phyloP scores from a whole-genome alignment of 345 rosid species.

The Barbarea vulgaris region DNA sequence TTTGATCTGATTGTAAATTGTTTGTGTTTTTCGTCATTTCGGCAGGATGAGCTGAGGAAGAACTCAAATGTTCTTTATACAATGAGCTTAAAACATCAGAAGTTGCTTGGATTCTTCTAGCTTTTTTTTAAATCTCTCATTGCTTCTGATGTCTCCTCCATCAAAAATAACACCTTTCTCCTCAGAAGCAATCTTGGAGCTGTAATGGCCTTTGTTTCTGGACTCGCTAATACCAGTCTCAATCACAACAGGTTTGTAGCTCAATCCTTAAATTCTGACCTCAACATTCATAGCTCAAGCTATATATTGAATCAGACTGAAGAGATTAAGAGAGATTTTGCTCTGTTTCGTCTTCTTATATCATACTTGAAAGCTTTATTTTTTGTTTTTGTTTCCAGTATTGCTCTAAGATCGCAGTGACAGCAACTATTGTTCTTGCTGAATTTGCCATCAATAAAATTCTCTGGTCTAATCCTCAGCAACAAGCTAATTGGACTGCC shows the following conservation, averaged over 20 bases:
- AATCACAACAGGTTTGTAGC: slow-evolving; percentile 67
- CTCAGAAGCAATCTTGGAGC: no score
- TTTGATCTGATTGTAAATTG: no score
- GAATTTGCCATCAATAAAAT: slow-evolving; percentile 90
- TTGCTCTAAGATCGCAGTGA: slow-evolving; percentile 89
- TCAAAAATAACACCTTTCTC: no score
- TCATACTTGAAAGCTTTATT: slow-evolving; percentile 15
- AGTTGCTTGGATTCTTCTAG: no score
- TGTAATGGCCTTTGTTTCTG: no score
- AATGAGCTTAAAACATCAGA: no score
- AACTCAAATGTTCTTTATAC: no score
- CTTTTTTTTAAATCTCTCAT: no score
- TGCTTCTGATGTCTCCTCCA: no score
- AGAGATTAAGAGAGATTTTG: not conserved
- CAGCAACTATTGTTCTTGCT: slow-evolving; percentile 85
- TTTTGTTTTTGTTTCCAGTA: slow-evolving; percentile 45
- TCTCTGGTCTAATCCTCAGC: slow-evolving; percentile 89
- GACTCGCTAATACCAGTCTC: slow-evolving; percentile 92
- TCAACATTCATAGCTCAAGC: not conserved
- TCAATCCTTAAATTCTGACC: not conserved
- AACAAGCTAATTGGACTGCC: slow-evolving; percentile 91
- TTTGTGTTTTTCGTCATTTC: no score
- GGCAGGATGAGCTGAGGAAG: no score
- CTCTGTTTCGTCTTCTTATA: not conserved
- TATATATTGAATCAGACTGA: not conserved